Percentiles rank a stretch among this genome's conserved stretches.
These are phyloP conservation scores for Aspergillus saccharolyticus DNA, from an alignment of 495 filamentous ascomycete species.

Conservation along the genomic window DNA sequence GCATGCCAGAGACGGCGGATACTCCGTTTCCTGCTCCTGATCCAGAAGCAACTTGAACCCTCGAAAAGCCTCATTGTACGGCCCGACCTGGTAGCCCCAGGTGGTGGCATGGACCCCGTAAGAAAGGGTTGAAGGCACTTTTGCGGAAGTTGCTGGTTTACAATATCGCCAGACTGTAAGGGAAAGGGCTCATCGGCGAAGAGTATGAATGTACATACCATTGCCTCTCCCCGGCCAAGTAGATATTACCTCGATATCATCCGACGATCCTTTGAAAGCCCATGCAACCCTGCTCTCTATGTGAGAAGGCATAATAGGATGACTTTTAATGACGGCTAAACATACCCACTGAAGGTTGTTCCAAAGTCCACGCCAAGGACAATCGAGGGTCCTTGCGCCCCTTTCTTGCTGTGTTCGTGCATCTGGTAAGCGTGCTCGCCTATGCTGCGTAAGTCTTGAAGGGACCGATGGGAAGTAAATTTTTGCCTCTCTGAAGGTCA, in stretches of 20 bases:
- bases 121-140: constrained; percentile 10
- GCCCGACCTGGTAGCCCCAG: constrained; percentile 19
- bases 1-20: constrained; percentile 8
- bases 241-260: constrained; percentile 13
- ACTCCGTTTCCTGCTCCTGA: constrained; percentile 9
- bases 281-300: constrained; percentile 11
- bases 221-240: constrained; percentile 16
- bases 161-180: no score
- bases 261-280: constrained; percentile 3
- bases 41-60: constrained; percentile 22
- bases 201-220: constrained; percentile 7
- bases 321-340: neutral
- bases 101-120: neutral
- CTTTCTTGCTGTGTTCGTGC: neutral
- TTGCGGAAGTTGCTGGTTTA: constrained; percentile 13
- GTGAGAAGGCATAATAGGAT: neutral
- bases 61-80: constrained; percentile 10
- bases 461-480: no score
- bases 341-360: constrained; percentile 35
- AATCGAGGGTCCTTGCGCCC: constrained; percentile 17
- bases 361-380: constrained; percentile 43
- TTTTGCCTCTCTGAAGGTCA: no score
- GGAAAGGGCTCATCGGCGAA: no score
- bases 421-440: neutral
- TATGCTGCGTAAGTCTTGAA: no score